These are phyloP conservation scores for Apiospora koreana DNA, from an alignment of 2,329 filamentous ascomycete genomes.

Conservation along the genomic window DNA sequence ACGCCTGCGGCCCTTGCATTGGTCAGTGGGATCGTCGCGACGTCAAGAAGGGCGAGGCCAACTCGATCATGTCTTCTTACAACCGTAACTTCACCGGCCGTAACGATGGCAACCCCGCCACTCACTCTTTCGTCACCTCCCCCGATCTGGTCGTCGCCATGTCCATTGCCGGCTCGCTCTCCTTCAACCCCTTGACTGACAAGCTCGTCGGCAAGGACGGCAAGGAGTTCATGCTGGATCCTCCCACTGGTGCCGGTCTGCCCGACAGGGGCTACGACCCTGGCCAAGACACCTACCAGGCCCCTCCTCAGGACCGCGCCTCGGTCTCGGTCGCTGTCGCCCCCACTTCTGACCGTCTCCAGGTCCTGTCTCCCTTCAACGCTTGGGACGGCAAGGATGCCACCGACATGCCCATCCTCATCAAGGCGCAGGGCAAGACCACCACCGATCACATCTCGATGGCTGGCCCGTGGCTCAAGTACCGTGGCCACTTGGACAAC, in stretches of 20 bases:
- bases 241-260: conserved; percentile 79
- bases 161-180: conserved; percentile 78
- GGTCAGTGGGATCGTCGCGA: conserved; percentile 95
- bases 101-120: conserved; percentile 94
- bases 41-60: conserved; percentile 91
- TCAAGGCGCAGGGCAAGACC: conserved; percentile 96
- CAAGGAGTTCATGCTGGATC: conserved; percentile 88
- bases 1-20: conserved; percentile 91
- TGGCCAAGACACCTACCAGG: conserved; percentile 93
- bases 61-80: conserved; percentile 98
- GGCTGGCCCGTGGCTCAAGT: conserved; percentile 97
- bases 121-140: conserved; percentile 90
- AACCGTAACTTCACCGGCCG: conserved; percentile 99
- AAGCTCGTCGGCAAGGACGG: conserved; percentile 92
- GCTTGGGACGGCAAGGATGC: conserved; percentile 94
- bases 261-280: conserved; percentile 84
- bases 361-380: conserved; percentile 83
- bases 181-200: conserved; percentile 95
- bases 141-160: conserved; percentile 88
- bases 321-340: conserved; percentile 79
- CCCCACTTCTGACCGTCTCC: conserved; percentile 89
- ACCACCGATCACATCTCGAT: conserved; percentile 98
- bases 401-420: conserved; percentile 81
- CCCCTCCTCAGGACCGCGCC: conserved; percentile 78
- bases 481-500: conserved; percentile 98